A percentile compares a stretch with the other conserved stretches of the same genome.
Evolutionary conservation across 2,329 filamentous ascomycete genomes (phyloP).

Genomic region (Cyanodermella asteris): DNA sequence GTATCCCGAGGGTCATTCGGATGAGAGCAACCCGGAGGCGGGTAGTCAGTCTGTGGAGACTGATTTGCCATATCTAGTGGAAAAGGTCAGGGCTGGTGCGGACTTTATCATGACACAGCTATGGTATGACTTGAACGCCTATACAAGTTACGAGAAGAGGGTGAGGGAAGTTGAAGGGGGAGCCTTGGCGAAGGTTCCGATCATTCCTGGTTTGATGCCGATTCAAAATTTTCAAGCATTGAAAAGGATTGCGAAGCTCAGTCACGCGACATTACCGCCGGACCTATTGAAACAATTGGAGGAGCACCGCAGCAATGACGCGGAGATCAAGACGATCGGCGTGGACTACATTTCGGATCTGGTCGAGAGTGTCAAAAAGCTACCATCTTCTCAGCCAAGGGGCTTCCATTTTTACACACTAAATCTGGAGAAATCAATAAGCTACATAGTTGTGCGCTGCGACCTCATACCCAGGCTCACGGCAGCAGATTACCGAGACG

Average conservation of each 20-base stretch:
- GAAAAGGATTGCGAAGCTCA: conserved; percentile 80
- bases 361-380: conserved; percentile 51
- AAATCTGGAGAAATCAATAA: conserved; percentile 88
- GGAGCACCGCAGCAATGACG: conserved; percentile 23
- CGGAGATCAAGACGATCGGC: conserved; percentile 24
- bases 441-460: conserved; percentile 72
- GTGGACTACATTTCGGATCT: conserved; percentile 57
- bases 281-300: conserved; percentile 42
- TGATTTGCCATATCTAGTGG: conserved; percentile 71
- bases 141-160: conserved; percentile 54
- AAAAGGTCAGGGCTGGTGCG: conserved; percentile 77
- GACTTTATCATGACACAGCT: conserved; percentile 98
- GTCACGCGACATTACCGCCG: conserved; percentile 62
- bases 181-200: conserved; percentile 64
- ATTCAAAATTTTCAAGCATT: conserved; percentile 96
- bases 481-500: conserved; percentile 3
- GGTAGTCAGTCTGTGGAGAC: conserved; percentile 35
- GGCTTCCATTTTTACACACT: conserved; percentile 97
- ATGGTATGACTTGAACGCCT: conserved; percentile 78
- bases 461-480: conserved; percentile 47
- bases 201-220: conserved; percentile 90
- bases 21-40: conserved; percentile 71
- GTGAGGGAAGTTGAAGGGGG: conserved; percentile 66
- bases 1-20: conserved; percentile 87
- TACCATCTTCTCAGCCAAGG: conserved; percentile 37